These are phyloP conservation scores for Collybia nuda DNA, from an alignment of 768 basidiomycete genomes.

Conservation along the genomic window DNA sequence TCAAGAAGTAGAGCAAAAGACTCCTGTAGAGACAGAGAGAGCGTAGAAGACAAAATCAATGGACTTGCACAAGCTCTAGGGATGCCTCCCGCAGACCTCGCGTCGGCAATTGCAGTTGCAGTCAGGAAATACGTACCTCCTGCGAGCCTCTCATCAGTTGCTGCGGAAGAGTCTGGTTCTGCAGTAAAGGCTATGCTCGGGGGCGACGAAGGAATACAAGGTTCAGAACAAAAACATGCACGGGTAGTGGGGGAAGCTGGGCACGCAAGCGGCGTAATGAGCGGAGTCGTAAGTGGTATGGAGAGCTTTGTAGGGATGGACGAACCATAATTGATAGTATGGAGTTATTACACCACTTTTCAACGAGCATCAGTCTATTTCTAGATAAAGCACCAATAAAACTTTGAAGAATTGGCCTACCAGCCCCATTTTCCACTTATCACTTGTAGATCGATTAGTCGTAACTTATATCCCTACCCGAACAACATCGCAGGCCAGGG, in stretches of 20 bases:
- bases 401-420: no score
- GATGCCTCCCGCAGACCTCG: slow-evolving; percentile 58
- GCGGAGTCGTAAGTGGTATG: slow-evolving; percentile 28
- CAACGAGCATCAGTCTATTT: no score
- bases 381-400: no score
- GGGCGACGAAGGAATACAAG: slow-evolving; percentile 14
- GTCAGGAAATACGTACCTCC: slow-evolving; percentile 60
- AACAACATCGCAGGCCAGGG: no score
- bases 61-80: slow-evolving; percentile 63
- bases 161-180: slow-evolving; percentile 44
- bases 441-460: no score
- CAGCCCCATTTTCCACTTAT: no score
- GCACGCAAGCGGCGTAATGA: background rate
- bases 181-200: slow-evolving; percentile 40
- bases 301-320: slow-evolving; percentile 48
- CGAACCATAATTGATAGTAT: slow-evolving; percentile 25
- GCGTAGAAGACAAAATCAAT: slow-evolving; percentile 56
- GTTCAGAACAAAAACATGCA: slow-evolving; percentile 3
- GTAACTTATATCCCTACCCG: no score
- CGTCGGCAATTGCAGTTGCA: slow-evolving; percentile 61
- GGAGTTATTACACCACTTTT: no score
- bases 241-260: slow-evolving; percentile 23
- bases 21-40: slow-evolving; percentile 12
- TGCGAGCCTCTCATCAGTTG: slow-evolving; percentile 57
- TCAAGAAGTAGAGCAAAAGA: slow-evolving; percentile 4